Conservation (phyloP, 495 filamentous ascomycete genomes). For the Neurospora terricola region DNA sequence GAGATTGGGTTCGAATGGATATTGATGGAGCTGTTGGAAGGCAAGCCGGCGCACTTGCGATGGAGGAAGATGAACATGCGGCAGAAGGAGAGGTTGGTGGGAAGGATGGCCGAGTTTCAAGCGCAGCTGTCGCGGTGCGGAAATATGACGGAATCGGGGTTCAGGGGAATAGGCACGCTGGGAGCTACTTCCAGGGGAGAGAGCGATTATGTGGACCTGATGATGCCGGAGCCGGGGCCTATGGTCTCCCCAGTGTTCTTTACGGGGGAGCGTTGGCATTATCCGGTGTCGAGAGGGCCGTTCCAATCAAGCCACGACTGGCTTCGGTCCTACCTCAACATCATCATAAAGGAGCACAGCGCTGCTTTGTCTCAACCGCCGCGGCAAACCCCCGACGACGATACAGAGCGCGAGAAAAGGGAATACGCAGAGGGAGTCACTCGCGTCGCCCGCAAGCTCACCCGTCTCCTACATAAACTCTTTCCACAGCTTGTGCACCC, state of each 20-base stretch:
- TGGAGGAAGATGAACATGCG: constrained; percentile 31
- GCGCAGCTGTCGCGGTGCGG: constrained; percentile 18
- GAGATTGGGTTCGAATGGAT: constrained; percentile 52
- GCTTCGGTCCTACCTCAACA: constrained; percentile 16
- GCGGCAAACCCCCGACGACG: not conserved
- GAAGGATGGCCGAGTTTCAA: constrained; percentile 28
- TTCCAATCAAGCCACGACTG: constrained; percentile 23
- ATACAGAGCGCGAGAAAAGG: constrained; percentile 14
- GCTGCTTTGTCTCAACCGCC: not conserved
- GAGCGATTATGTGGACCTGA: not conserved
- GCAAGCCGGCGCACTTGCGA: constrained; percentile 27
- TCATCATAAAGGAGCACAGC: constrained; percentile 21
- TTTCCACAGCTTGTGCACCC: constrained; percentile 17
- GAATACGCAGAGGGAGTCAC: constrained; percentile 17
- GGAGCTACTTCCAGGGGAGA: constrained; percentile 1
- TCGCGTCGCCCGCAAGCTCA: constrained; percentile 17
- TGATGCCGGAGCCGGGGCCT: constrained; percentile 8
- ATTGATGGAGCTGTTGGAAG: constrained; percentile 40
- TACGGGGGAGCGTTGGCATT: constrained; percentile 16
- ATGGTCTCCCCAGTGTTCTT: constrained; percentile 21
- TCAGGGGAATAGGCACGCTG: constrained; percentile 28
- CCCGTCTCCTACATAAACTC: constrained; percentile 16
- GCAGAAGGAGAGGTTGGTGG: constrained; percentile 28
- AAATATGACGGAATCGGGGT: constrained; percentile 14
- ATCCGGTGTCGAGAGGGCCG: constrained; percentile 16